These are phyloP conservation scores for Zymoseptoria ardabiliae DNA, from an alignment of 2,329 filamentous ascomycete species.

Conservation along the genomic window DNA sequence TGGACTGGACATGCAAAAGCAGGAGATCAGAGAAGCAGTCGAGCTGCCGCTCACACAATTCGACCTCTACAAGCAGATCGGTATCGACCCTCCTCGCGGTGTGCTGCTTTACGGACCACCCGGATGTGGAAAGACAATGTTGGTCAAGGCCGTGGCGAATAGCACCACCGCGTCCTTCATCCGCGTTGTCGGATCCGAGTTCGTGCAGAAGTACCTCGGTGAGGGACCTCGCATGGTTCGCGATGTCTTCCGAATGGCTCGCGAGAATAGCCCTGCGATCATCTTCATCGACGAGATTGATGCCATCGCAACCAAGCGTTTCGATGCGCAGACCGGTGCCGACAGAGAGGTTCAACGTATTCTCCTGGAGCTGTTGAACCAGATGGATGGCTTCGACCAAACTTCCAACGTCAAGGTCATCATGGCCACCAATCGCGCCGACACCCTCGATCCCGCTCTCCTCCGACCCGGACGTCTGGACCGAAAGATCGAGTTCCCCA, in stretches of 20 bases:
- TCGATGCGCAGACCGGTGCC: conserved; percentile 95
- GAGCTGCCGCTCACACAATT: conserved; percentile 96
- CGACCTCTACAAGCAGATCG: conserved; percentile 97
- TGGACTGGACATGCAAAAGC: conserved; percentile 98
- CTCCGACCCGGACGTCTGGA: conserved; percentile 92
- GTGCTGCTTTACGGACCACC: conserved; percentile 94
- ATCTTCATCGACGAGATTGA: conserved; percentile 99
- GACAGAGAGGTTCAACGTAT: conserved; percentile 99
- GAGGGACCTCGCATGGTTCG: conserved; percentile 98
- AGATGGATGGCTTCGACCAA: conserved; percentile 99
- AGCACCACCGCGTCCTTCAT: conserved; percentile 98
- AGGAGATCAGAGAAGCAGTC: conserved; percentile 96
- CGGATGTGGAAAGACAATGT: conserved; percentile 92
- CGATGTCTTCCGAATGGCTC: conserved; percentile 97
- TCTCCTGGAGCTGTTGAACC: conserved; percentile 90
- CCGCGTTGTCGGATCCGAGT: conserved; percentile 94
- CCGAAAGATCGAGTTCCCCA: conserved; percentile 98
- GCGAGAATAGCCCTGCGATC: conserved; percentile 95
- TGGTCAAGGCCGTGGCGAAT: conserved; percentile 97
- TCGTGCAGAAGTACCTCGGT: conserved; percentile 97
- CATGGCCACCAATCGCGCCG: conserved; percentile 98
- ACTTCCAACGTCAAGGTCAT: conserved; percentile 99
- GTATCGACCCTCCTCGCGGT: conserved; percentile 94
- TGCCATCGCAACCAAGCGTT: conserved; percentile 97
- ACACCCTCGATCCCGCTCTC: conserved; percentile 90